Percentiles rank a stretch among this genome's conserved stretches.
Conservation (phyloP, 148 eudicot genomes). For the Hydrangea macrophylla region DNA sequence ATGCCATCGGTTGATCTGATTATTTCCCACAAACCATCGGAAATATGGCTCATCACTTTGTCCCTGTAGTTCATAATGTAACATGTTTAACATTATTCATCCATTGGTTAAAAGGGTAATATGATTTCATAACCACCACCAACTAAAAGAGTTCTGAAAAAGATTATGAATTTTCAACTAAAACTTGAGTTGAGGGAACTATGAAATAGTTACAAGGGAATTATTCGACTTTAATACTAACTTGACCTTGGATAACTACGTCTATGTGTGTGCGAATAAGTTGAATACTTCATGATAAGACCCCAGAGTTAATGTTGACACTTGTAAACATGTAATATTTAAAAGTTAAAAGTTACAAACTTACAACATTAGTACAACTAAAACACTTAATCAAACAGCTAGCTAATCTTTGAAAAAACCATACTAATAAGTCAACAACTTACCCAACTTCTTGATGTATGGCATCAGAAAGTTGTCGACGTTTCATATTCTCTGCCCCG, state of each 20-base stretch:
- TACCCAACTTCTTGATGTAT: slow-evolving; percentile 86
- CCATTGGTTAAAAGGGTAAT: not conserved
- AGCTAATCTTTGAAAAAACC: not conserved
- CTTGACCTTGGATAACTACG: too few relatives aligned
- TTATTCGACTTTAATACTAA: too few relatives aligned
- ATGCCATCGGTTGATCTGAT: slow-evolving; percentile 68
- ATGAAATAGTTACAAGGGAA: too few relatives aligned
- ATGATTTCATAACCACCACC: too few relatives aligned
- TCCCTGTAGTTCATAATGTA: slow-evolving; percentile 40
- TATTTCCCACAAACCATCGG: slow-evolving; percentile 72
- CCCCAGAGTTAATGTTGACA: not conserved
- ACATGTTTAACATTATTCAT: slow-evolving; percentile 5
- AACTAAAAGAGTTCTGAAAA: not conserved
- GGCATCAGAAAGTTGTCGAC: slow-evolving; percentile 78
- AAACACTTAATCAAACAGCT: not conserved
- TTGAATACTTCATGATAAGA: not conserved
- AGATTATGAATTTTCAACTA: too few relatives aligned
- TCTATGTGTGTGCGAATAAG: too few relatives aligned
- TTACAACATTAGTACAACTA: not conserved
- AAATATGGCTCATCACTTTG: slow-evolving; percentile 57
- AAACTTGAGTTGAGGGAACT: not conserved
- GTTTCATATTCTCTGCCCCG: slow-evolving; percentile 72
- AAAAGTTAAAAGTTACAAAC: not conserved
- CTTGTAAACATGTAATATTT: not conserved
- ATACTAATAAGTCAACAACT: slow-evolving; percentile 14